Evolutionary conservation across 1,284 basidiomycete species (phyloP).

Genomic region (Cronartium quercuum): DNA sequence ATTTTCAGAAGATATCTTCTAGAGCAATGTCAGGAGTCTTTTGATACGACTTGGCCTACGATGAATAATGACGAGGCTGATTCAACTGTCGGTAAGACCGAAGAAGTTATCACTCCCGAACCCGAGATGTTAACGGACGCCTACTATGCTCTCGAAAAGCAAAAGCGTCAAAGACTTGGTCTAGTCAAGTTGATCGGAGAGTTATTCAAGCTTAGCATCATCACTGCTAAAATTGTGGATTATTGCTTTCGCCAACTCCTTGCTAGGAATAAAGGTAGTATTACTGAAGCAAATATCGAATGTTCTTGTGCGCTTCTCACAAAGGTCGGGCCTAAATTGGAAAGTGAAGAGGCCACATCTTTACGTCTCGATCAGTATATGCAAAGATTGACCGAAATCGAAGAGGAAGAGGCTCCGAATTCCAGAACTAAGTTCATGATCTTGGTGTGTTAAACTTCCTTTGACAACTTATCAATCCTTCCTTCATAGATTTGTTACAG

Average conservation of each 20-base stretch:
- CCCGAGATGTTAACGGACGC: not conserved
- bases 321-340: not conserved
- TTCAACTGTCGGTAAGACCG: not conserved
- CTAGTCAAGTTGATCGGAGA: not conserved
- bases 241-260: not conserved
- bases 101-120: not conserved
- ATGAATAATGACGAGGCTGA: not conserved
- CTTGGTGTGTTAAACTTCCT: not conserved
- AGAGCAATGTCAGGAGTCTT: not conserved
- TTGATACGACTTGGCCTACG: not conserved
- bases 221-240: not conserved
- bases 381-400: not conserved
- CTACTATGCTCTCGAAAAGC: not conserved
- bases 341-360: not conserved
- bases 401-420: not conserved
- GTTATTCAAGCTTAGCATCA: not conserved
- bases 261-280: not conserved
- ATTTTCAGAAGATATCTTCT: not conserved
- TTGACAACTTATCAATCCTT: not conserved
- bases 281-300: not conserved
- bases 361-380: not conserved
- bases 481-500: too few species aligned
- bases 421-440: not conserved
- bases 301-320: not conserved
- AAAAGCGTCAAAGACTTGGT: not conserved